These are phyloP conservation scores for Borovskyia barvae DNA, from an alignment of 208 protist species.

Conservation along the genomic window DNA sequence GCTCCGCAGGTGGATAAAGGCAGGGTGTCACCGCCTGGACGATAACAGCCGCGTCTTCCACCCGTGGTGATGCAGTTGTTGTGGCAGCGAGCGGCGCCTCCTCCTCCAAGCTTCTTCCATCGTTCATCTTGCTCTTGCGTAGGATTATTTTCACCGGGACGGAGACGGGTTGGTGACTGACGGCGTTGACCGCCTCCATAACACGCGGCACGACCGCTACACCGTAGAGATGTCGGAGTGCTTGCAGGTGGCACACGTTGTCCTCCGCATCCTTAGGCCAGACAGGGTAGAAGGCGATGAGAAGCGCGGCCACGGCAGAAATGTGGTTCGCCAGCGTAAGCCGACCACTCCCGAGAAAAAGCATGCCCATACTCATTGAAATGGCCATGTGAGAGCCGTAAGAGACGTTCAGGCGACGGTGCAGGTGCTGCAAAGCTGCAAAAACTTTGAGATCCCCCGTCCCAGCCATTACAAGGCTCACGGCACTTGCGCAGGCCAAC, in stretches of 20 bases:
- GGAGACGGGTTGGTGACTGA: slow-evolving; percentile 71
- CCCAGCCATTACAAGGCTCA: slow-evolving; percentile 91
- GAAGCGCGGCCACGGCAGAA: slow-evolving; percentile 86
- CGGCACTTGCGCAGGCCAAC: slow-evolving; percentile 59
- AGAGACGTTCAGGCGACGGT: slow-evolving; percentile 46
- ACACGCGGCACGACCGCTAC: slow-evolving; percentile 91
- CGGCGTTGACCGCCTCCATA: slow-evolving; percentile 90
- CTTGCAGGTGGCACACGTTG: slow-evolving; percentile 91
- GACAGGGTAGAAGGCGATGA: slow-evolving; percentile 92
- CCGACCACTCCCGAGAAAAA: slow-evolving; percentile 93
- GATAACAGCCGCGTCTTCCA: not conserved
- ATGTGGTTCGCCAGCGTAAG: slow-evolving; percentile 86
- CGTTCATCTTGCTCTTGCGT: not conserved
- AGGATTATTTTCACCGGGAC: slow-evolving; percentile 71
- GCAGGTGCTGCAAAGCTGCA: slow-evolving; percentile 62
- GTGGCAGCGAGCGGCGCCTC: not conserved
- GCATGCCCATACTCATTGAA: slow-evolving; percentile 92
- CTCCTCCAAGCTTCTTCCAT: not conserved
- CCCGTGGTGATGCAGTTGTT: not conserved
- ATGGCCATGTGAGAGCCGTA: slow-evolving; percentile 96
- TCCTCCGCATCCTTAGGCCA: slow-evolving; percentile 88
- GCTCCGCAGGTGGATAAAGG: slow-evolving; percentile 63
- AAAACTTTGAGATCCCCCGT: slow-evolving; percentile 87
- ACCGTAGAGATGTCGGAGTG: slow-evolving; percentile 94
- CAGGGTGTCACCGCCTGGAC: slow-evolving; percentile 56